phyloP scores from a whole-genome alignment of 495 filamentous ascomycete species.

The Penicillium arizonense region DNA sequence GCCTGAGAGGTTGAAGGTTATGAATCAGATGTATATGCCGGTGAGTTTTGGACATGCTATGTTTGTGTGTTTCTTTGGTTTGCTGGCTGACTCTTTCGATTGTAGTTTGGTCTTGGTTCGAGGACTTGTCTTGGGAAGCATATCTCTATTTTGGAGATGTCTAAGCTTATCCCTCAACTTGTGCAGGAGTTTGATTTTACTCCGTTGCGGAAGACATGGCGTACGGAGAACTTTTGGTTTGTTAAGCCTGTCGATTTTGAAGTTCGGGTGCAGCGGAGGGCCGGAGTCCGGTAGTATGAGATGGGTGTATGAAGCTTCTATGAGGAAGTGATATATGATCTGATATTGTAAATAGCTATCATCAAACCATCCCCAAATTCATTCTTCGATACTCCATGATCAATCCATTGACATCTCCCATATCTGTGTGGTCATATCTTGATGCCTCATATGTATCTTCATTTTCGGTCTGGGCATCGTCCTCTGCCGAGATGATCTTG shows the following conservation, averaged over 20 bases:
- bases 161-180: slow-evolving; percentile 46
- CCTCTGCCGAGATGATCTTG: slow-evolving; percentile 11
- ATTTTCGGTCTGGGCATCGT: slow-evolving; percentile 1
- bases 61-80: not conserved
- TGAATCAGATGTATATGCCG: slow-evolving; percentile 47
- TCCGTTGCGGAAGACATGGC: slow-evolving; percentile 31
- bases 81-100: slow-evolving; percentile 1
- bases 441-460: not conserved
- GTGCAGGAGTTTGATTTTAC: slow-evolving; percentile 42
- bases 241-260: slow-evolving; percentile 42
- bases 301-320: not conserved
- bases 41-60: slow-evolving; percentile 16
- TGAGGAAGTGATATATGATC: not conserved
- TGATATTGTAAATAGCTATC: not conserved
- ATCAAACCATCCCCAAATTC: slow-evolving; percentile 18
- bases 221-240: slow-evolving; percentile 47
- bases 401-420: slow-evolving; percentile 29
- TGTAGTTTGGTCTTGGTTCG: slow-evolving; percentile 46
- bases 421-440: slow-evolving; percentile 30
- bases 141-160: slow-evolving; percentile 47
- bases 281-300: not conserved
- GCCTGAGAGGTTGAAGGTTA: slow-evolving; percentile 29
- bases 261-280: slow-evolving; percentile 17
- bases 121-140: slow-evolving; percentile 48
- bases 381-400: slow-evolving; percentile 31